phyloP scores from a whole-genome alignment of 2,329 filamentous ascomycete genomes.

The Clarireedia monteithiana region DNA sequence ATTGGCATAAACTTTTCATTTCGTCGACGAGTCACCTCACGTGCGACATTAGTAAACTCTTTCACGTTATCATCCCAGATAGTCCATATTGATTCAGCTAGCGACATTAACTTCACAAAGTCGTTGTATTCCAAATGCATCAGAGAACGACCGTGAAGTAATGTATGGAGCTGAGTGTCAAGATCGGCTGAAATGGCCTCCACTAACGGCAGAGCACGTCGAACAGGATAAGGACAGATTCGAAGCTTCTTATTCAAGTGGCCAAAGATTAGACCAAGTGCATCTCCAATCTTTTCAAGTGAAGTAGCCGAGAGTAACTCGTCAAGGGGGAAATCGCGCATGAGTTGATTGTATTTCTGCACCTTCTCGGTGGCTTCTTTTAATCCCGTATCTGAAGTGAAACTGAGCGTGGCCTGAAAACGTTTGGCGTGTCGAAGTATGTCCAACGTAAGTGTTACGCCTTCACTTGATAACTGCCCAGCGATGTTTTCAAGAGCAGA shows the following conservation, averaged over 20 bases:
- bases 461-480: constrained; percentile 77
- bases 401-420: constrained; percentile 95
- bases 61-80: constrained; percentile 96
- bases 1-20: constrained; percentile 99
- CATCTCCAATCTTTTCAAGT: constrained; percentile 79
- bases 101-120: constrained; percentile 78
- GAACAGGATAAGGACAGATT: constrained; percentile 91
- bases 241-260: constrained; percentile 98
- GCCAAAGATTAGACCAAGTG: constrained; percentile 79
- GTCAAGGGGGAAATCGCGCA: constrained; percentile 95
- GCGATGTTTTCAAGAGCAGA: constrained; percentile 87
- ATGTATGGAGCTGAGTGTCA: constrained; percentile 73
- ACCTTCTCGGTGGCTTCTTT: constrained; percentile 95
- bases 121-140: constrained; percentile 91
- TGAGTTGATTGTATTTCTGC: constrained; percentile 97
- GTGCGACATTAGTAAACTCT: constrained; percentile 94
- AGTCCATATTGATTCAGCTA: constrained; percentile 77
- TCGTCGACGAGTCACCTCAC: constrained; percentile 85
- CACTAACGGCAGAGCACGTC: constrained; percentile 84
- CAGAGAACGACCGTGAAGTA: constrained; percentile 78
- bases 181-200: constrained; percentile 94
- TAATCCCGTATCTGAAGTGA: constrained; percentile 88
- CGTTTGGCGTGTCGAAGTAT: constrained; percentile 96
- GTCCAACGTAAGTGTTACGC: constrained; percentile 84
- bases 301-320: constrained; percentile 90